phyloP scores from a whole-genome alignment of 257 asterid species.

The Linderniella brevidens region DNA sequence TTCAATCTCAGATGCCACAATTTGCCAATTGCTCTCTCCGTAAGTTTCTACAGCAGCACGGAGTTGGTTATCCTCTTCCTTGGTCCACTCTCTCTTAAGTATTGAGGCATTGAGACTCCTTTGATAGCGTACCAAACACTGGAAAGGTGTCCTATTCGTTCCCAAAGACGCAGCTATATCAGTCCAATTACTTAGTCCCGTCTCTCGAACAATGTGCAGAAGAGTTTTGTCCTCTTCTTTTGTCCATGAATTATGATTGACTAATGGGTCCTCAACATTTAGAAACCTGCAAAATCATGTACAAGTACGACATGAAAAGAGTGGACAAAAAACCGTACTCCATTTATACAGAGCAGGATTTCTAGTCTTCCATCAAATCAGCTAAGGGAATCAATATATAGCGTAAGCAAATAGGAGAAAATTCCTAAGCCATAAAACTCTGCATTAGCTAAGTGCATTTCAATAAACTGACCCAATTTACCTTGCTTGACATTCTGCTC shows the following conservation, averaged over 20 bases:
- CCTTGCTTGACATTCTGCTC: slow-evolving; percentile 88
- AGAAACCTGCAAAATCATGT: slow-evolving; percentile 47
- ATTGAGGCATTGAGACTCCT: slow-evolving; percentile 94
- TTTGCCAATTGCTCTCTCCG: slow-evolving; percentile 93
- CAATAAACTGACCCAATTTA: slow-evolving; percentile 6
- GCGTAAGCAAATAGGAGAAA: too few species aligned
- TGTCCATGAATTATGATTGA: slow-evolving; percentile 55
- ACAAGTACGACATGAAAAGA: not conserved
- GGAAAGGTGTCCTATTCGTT: slow-evolving; percentile 79
- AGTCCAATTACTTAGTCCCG: slow-evolving; percentile 66
- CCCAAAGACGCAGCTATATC: slow-evolving; percentile 65
- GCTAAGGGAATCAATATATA: too few species aligned
- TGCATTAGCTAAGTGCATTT: too few species aligned
- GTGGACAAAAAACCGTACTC: not conserved
- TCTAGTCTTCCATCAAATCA: too few species aligned
- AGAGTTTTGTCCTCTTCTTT: slow-evolving; percentile 65
- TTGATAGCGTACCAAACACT: slow-evolving; percentile 87
- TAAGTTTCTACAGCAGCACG: slow-evolving; percentile 61
- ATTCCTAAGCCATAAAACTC: too few species aligned
- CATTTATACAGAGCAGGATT: not conserved
- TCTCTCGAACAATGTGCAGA: slow-evolving; percentile 52
- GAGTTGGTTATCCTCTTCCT: slow-evolving; percentile 74
- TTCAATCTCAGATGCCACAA: slow-evolving; percentile 54
- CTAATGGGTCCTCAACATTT: slow-evolving; percentile 68
- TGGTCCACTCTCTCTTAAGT: slow-evolving; percentile 83